These are phyloP conservation scores for Geranomyces michiganensis DNA, from an alignment of 192 early-diverging fungal species.

Conservation along the genomic window DNA sequence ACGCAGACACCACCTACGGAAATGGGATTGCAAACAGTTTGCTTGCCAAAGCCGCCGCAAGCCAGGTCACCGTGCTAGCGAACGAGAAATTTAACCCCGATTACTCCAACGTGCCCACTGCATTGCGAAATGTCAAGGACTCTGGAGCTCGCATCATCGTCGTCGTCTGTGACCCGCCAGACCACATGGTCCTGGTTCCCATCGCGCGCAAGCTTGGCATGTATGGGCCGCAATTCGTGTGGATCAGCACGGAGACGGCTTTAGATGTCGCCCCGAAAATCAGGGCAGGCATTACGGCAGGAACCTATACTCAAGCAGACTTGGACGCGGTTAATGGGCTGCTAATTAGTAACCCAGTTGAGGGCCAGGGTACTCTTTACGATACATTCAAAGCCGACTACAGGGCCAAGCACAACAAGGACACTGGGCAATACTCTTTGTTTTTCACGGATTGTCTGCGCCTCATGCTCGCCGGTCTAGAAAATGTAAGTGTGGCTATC, in stretches of 20 bases:
- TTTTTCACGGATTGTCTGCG: too few relatives aligned
- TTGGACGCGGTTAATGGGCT: neutral
- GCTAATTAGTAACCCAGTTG: conserved; percentile 1
- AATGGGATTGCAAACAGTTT: conserved; percentile 6
- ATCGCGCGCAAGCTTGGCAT: neutral
- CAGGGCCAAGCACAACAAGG: too few relatives aligned
- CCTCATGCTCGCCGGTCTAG: too few relatives aligned
- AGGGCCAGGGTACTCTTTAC: too few relatives aligned
- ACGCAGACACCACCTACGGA: neutral
- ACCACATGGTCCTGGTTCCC: neutral
- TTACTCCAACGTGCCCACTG: neutral
- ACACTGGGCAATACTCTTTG: too few relatives aligned
- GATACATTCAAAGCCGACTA: too few relatives aligned
- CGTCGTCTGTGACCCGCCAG: neutral
- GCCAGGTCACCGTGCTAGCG: neutral
- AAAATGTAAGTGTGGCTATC: too few relatives aligned
- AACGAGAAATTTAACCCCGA: neutral
- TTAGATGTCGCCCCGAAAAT: neutral
- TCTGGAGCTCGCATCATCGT: conserved; percentile 20
- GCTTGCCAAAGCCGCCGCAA: neutral
- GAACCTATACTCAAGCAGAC: neutral
- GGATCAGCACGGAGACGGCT: neutral
- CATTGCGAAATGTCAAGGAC: neutral
- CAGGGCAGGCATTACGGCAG: neutral
- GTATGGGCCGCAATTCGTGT: conserved; percentile 1